Conservation (phyloP, 805 yeast species). For the Metschnikowia rubicola region DNA sequence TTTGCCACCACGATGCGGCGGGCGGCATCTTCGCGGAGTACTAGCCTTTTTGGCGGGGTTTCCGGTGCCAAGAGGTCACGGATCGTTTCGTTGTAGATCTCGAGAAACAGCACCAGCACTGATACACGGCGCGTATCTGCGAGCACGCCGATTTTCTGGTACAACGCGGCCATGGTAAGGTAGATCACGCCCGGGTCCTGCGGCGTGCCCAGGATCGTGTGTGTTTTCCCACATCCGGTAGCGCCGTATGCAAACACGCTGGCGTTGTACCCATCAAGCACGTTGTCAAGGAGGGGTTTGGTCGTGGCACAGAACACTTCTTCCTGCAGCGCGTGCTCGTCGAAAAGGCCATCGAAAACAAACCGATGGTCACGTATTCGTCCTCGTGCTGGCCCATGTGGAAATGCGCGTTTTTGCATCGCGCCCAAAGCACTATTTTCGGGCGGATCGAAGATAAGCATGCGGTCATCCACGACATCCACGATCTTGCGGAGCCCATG, state of each 20-base stretch:
- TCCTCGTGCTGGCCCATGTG: conserved; percentile 34
- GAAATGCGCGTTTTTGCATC: conserved; percentile 46
- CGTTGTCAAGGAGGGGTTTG: conserved; percentile 65
- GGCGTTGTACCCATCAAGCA: conserved; percentile 82
- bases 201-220: conserved; percentile 77
- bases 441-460: conserved; percentile 85
- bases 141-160: conserved; percentile 53
- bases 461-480: conserved; percentile 77
- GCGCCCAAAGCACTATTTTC: conserved; percentile 58
- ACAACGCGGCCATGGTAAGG: conserved; percentile 73
- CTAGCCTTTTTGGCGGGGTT: conserved; percentile 42
- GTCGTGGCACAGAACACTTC: conserved; percentile 69
- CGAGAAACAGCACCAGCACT: conserved; percentile 69
- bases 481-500: conserved; percentile 64
- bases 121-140: conserved; percentile 56
- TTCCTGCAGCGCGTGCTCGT: conserved; percentile 57
- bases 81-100: conserved; percentile 88
- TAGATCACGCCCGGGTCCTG: conserved; percentile 77
- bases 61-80: conserved; percentile 71
- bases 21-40: conserved; percentile 69
- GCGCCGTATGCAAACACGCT: conserved; percentile 97
- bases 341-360: conserved; percentile 79
- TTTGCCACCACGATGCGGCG: conserved; percentile 69
- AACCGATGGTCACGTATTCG: conserved; percentile 71
- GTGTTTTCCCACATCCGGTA: conserved; percentile 97